Conservation (phyloP, 2,329 filamentous ascomycete species). For the Fusarium duplospermum region DNA sequence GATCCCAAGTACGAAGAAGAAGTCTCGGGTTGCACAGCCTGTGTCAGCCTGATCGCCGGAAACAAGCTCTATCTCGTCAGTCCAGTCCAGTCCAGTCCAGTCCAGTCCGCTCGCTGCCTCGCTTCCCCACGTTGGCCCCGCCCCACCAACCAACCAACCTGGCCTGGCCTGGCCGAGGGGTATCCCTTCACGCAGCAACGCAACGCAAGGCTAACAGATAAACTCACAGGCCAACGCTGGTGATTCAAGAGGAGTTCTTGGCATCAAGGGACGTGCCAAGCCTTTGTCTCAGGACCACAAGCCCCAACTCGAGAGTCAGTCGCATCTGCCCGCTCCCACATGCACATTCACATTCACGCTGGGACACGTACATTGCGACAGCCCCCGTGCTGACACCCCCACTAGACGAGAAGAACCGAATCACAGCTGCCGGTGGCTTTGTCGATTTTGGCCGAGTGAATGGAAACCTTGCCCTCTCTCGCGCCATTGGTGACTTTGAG, state of each 20-base stretch:
- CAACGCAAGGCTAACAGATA: constrained; percentile 29
- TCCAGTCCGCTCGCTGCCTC: constrained; percentile 46
- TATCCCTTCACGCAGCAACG: constrained; percentile 4
- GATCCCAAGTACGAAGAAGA: constrained; percentile 98
- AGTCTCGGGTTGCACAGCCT: constrained; percentile 96
- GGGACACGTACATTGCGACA: constrained; percentile 24
- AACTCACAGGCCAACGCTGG: constrained; percentile 86
- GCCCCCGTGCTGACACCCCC: constrained; percentile 27
- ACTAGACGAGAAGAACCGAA: constrained; percentile 92
- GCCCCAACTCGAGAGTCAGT: constrained; percentile 93
- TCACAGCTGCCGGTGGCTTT: constrained; percentile 94
- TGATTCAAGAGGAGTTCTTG: constrained; percentile 93
- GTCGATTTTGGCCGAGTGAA: constrained; percentile 99
- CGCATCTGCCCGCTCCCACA: constrained; percentile 3
- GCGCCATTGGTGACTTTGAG: constrained; percentile 98
- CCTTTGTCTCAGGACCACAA: constrained; percentile 99
- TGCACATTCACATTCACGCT: constrained; percentile 10
- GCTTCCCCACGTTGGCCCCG: constrained; percentile 24
- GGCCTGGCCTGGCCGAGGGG: constrained; percentile 26
- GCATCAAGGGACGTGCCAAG: constrained; percentile 97
- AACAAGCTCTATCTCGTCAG: constrained; percentile 96
- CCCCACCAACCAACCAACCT: constrained; percentile 21
- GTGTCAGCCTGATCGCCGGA: constrained; percentile 87
- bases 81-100: background rate
- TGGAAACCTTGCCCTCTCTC: constrained; percentile 94